Conservation (phyloP, 257 asterid species). For the Solanum sejunctum region DNA sequence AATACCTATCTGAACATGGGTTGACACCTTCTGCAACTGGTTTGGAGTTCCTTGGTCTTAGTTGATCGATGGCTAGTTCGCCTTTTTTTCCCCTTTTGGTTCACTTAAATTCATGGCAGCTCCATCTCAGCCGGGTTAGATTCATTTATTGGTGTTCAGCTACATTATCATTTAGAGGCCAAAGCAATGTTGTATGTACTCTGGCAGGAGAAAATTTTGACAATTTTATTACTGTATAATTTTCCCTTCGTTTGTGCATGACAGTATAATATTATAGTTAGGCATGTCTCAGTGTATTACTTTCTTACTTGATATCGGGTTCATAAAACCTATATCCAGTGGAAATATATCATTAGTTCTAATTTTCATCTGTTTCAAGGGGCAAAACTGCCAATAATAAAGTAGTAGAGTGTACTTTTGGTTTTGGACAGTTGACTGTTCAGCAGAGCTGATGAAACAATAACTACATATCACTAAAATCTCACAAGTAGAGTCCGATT, state of each 20-base stretch:
- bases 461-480: too few species aligned
- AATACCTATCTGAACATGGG: conserved; percentile 52
- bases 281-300: background rate
- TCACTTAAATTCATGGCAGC: background rate
- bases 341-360: background rate
- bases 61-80: background rate
- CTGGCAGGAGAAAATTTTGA: background rate
- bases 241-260: background rate
- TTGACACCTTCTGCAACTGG: conserved; percentile 59
- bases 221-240: background rate
- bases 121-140: background rate
- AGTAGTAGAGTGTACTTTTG: too few species aligned
- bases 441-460: too few species aligned
- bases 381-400: too few species aligned
- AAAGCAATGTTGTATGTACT: background rate
- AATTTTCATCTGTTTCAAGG: too few species aligned
- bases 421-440: too few species aligned
- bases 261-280: background rate
- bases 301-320: background rate
- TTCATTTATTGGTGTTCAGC: background rate
- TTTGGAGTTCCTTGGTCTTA: conserved; percentile 54
- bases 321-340: background rate
- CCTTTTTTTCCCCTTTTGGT: background rate
- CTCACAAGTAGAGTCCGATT: too few species aligned
- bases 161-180: background rate